Evolutionary conservation across 2,329 filamentous ascomycete species (phyloP), one percentile per base, ranked within the genome.

Genomic region (Apiospora malaysiana): DNA sequence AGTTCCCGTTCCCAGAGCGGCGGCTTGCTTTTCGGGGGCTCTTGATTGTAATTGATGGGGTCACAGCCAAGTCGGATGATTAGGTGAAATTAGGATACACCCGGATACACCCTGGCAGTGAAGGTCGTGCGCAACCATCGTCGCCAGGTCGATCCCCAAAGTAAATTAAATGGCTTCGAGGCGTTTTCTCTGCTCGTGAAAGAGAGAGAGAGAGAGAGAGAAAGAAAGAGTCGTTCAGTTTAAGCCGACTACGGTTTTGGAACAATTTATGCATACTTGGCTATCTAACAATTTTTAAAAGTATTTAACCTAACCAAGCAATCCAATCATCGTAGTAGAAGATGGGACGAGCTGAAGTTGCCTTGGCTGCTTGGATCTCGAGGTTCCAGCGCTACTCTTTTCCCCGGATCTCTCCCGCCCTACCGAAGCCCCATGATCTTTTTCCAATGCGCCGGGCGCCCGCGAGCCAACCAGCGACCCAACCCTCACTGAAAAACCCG

Each of bases 31-130:
- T n/a, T n/a, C 3, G 5, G 51, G 51, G 51, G 27, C 27, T 27
- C 51, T 37, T 37, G 27, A 59, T 59, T 18, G 40, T 23, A 63
- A 40, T 40, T 40, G 27, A 63, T 63, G 32, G 56, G 56, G 27
- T n/a, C 32, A 23, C 56, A 37, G 56, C 56, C 56, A 40, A 63
- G 56, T 63, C 56, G 56, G 56, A 32, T 63, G 56, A 63, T 63
- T n/a, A n/a, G 56, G n/a, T 21, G 27, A 40, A 63, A 63, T 9
- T 9, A 63, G 56, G 32, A 63, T 63, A 63, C 5, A 63, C 56
- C 56, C 32, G 40, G 56, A 3, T n/a, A n/a, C 32, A 32, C 3
- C 32, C 32, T 32, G 32, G 32, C 3, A 23, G 47, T 25, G 25
- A 16, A 18, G 49, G 49, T 56, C 49, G 25, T 56, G 25, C 51